Evolutionary conservation across 257 asterid species (phyloP), one percentile per base, ranked within the genome.

Genomic region (Petunia axillaris): DNA sequence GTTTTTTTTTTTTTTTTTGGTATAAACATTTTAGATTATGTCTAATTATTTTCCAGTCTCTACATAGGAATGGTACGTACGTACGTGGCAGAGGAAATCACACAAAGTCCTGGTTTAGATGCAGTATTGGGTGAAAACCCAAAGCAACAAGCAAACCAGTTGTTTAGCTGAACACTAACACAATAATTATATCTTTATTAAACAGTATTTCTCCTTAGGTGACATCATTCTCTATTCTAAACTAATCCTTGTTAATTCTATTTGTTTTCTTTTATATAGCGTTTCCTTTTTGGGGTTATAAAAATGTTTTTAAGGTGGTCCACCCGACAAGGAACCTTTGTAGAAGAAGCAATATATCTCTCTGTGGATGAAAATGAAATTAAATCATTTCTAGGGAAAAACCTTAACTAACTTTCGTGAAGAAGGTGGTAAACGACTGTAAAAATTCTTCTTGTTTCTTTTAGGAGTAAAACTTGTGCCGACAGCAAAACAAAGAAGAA

Each of bases 321-420:
- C 88, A 84, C 64, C 90, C 90, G 90, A 87, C 91, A 85, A 86
- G 84, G 84, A 87, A 84, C 88, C 92, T 84, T 66, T 73, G 74
- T 83, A 76, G 80, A 80, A 85, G 77, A 86, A 89, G 89, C 91
- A 89, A 86, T 75, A 81, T 58, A 13, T 82, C 38, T 39, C 71
- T 57, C 4, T 65, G 35, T 77, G 44, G 53, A 43, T 77, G 80
- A 58, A 59, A 16, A 58, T 16, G 8, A 41, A 13, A 6, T 25
- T 59, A 41, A 13, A 6, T 25, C 52, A 6, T 81, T 48, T 74
- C 43, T 66, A 6, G 50, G 50, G 39, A 70, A 80, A 82, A 44
- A 71, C 65, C 25, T 76, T 65, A 85, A 85, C 90, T 79, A 91
- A 86, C 85, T 82, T 88, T 82, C n/a, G 62, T 83, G 82, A 82